These are phyloP conservation scores for Zea mays DNA, from an alignment of 176 grass and related monocot genomes.

Conservation along the genomic window DNA sequence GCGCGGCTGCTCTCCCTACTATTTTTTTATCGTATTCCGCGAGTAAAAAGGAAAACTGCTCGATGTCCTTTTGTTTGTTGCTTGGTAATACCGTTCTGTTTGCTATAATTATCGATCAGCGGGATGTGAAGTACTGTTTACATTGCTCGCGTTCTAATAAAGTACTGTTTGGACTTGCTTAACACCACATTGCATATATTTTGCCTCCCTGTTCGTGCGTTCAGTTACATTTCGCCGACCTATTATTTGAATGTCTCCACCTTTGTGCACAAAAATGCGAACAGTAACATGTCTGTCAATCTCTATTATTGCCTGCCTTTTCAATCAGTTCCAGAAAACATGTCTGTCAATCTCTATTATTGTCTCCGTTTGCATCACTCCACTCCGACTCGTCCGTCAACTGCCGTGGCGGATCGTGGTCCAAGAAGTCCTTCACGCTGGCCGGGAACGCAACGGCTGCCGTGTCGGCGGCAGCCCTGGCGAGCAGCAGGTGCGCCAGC, in stretches of 20 bases:
- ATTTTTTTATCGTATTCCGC: neutral
- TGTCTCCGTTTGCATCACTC: too few relatives aligned
- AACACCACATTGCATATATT: neutral
- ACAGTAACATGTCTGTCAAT: neutral
- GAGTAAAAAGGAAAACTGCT: neutral
- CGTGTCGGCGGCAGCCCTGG: conserved; percentile 39
- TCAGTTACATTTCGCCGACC: neutral
- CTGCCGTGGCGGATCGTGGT: conserved; percentile 37
- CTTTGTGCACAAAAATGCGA: neutral
- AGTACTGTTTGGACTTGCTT: conserved; percentile 9
- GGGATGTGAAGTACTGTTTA: neutral
- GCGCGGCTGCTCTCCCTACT: conserved; percentile 8
- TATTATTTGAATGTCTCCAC: too few relatives aligned
- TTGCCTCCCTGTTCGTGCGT: neutral
- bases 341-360: too few relatives aligned
- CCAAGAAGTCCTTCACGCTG: conserved; percentile 53
- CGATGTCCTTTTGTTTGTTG: neutral
- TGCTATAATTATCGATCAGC: neutral
- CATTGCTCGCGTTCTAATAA: conserved; percentile 6
- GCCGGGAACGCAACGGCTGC: conserved; percentile 35
- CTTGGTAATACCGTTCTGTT: neutral
- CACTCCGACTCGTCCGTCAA: neutral
- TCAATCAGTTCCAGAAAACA: neutral
- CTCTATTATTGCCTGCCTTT: neutral
- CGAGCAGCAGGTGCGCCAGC: conserved; percentile 61